Evolutionary conservation across 768 basidiomycete genomes (phyloP), one percentile per base, ranked within the genome.

Genomic region (Nidularia sp.): DNA sequence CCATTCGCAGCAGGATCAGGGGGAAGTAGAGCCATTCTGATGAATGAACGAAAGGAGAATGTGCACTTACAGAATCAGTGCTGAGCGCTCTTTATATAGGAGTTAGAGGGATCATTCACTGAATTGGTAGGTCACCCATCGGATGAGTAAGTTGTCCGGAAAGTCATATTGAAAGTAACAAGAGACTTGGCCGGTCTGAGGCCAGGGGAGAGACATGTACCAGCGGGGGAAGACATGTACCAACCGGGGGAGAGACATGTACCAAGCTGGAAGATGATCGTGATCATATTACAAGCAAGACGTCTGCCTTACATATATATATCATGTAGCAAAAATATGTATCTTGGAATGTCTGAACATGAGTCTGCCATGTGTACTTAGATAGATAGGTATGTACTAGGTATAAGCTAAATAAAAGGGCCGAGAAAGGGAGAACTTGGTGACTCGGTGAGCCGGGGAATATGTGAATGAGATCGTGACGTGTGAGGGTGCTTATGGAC

Each of bases 21-120:
- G 43, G 79, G 81, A 61, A 79, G 60, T 67, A 81, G 77, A 60
- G 81, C 80, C 83, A 84, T 85, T 60, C 18, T 18, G 18, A 18
- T 18, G 44, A 25, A 10, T 13, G 45, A 25, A 46, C 13, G 25
- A n/a, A 33, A 25, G 18, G 18, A 43, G 32, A 10, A 12, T 18
- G 18, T 18, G 18, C 18, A 18, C 18, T 18, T 18, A 18, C 18
- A 18, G 18, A 18, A 18, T 18, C 18, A 18, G 18, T 18, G 18
- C 18, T 18, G 18, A 18, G 18, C 18, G 18, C 18, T 18, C 18
- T 18, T 18, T 18, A 18, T 18, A 18, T 18, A 18, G 18, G 18
- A 18, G 18, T 18, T 18, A 18, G 18, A 18, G 18, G 18, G 18
- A 18, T 18, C 18, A 18, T 18, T 18, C 18, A 18, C 18, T 18